phyloP scores from a whole-genome alignment of 169 alveolate species.

The Plasmodium falciparum region DNA sequence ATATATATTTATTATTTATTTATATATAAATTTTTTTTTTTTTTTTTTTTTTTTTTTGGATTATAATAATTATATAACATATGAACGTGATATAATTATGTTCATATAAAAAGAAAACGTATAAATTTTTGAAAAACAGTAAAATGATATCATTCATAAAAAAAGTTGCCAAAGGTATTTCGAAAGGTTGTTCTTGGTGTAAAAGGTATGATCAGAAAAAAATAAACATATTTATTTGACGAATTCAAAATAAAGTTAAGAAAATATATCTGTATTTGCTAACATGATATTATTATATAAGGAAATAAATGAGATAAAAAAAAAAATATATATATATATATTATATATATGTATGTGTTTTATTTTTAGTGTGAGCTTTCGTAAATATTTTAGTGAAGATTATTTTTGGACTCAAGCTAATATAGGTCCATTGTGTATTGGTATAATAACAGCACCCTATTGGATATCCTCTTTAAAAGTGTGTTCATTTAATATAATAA shows the following conservation, averaged over 20 bases:
- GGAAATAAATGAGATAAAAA: not conserved
- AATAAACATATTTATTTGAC: not conserved
- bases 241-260: not conserved
- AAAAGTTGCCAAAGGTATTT: conserved; percentile 28
- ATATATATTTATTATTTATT: not conserved
- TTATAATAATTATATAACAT: not conserved
- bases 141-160: conserved; percentile 61
- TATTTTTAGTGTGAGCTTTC: conserved; percentile 48
- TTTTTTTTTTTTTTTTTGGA: not conserved
- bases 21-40: no score
- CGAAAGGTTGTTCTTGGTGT: conserved; percentile 46
- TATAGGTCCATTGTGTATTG: conserved; percentile 79
- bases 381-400: conserved; percentile 77
- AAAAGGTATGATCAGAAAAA: conserved; percentile 14
- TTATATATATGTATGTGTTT: not conserved
- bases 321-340: not conserved
- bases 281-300: no score
- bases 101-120: no score
- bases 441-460: conserved; percentile 79
- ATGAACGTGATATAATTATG: not conserved
- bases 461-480: conserved; percentile 80
- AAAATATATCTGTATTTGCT: no score
- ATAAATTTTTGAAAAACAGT: not conserved
- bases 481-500: not conserved
- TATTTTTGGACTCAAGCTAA: conserved; percentile 83